phyloP scores from a whole-genome alignment of 257 asterid genomes.

The Lycium ferocissimum region DNA sequence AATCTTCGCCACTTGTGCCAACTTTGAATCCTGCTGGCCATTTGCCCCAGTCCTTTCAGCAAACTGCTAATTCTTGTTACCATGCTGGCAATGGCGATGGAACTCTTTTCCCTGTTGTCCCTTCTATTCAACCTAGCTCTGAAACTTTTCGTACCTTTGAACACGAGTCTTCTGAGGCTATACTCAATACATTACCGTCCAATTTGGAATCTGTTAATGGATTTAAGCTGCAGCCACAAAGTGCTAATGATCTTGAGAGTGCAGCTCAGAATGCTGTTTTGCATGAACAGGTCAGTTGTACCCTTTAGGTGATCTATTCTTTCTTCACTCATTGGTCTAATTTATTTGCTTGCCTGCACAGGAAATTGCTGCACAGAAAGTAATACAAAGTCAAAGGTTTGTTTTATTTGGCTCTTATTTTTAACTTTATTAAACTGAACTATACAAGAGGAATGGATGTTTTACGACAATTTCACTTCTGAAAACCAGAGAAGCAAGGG shows the following conservation, averaged over 20 bases:
- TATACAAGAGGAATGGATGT: conserved; percentile 29
- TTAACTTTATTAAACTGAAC: background rate
- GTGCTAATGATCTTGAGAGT: conserved; percentile 61
- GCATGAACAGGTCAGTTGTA: conserved; percentile 76
- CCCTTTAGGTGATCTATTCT: conserved; percentile 4
- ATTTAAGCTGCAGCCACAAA: conserved; percentile 45
- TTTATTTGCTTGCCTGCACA: conserved; percentile 45
- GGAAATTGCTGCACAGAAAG: conserved; percentile 87
- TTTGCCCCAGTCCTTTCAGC: conserved; percentile 36
- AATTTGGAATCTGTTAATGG: conserved; percentile 40
- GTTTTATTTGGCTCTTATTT: conserved; percentile 33
- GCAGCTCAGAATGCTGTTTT: conserved; percentile 82
- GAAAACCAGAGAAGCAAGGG: conserved; percentile 64
- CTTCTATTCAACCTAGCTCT: conserved; percentile 38
- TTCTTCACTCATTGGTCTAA: conserved; percentile 35
- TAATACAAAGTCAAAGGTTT: conserved; percentile 87
- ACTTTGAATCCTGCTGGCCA: conserved; percentile 35
- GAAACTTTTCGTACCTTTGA: conserved; percentile 33
- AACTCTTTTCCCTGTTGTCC: conserved; percentile 48
- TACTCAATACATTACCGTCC: conserved; percentile 29
- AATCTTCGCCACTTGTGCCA: conserved; percentile 42
- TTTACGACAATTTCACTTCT: conserved; percentile 33
- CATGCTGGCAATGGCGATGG: conserved; percentile 34
- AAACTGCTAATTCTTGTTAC: conserved; percentile 28
- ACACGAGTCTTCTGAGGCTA: conserved; percentile 26